A percentile compares a stretch with the other conserved stretches of the same genome.
These are phyloP conservation scores for Cutaneotrichosporon sp. DNA, from an alignment of 1,284 basidiomycete species.

Conservation along the genomic window DNA sequence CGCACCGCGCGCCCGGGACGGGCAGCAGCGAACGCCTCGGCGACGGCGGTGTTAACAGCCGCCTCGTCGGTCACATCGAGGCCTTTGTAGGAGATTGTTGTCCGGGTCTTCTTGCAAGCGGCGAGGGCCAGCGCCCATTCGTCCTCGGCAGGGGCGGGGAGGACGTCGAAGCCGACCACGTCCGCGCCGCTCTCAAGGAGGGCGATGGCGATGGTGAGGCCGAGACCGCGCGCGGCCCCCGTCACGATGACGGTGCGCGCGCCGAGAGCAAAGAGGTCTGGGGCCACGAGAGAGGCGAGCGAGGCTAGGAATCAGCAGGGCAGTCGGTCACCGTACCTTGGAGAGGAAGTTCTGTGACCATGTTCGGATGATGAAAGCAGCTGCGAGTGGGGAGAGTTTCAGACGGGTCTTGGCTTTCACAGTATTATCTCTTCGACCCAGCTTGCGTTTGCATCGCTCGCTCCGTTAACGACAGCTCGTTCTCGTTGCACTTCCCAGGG, in stretches of 20 bases:
- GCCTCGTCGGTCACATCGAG: conserved; percentile 61
- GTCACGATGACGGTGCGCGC: conserved; percentile 70
- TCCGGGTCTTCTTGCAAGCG: conserved; percentile 51
- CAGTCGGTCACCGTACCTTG: too few relatives aligned
- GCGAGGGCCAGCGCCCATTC: conserved; percentile 60
- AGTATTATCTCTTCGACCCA: too few relatives aligned
- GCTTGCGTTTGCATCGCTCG: too few relatives aligned
- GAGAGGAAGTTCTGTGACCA: too few relatives aligned
- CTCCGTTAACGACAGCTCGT: too few relatives aligned
- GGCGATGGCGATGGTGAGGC: conserved; percentile 71
- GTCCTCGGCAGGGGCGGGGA: conserved; percentile 55
- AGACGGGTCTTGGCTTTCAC: too few relatives aligned
- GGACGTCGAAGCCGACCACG: conserved; percentile 70
- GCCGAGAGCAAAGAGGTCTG: conserved; percentile 57
- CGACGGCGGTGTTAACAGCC: conserved; percentile 55
- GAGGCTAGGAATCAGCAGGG: background rate
- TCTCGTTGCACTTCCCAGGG: too few relatives aligned
- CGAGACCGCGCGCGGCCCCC: conserved; percentile 69
- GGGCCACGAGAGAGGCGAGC: background rate
- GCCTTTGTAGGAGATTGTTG: conserved; percentile 61
- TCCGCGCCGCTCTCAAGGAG: conserved; percentile 70
- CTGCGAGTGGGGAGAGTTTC: too few relatives aligned
- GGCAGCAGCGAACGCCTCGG: conserved; percentile 61
- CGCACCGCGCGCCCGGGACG: conserved; percentile 52
- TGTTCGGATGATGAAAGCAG: too few relatives aligned